phyloP scores from a whole-genome alignment of 192 early-diverging fungal genomes.

The Borealophlyctis nickersoniae region DNA sequence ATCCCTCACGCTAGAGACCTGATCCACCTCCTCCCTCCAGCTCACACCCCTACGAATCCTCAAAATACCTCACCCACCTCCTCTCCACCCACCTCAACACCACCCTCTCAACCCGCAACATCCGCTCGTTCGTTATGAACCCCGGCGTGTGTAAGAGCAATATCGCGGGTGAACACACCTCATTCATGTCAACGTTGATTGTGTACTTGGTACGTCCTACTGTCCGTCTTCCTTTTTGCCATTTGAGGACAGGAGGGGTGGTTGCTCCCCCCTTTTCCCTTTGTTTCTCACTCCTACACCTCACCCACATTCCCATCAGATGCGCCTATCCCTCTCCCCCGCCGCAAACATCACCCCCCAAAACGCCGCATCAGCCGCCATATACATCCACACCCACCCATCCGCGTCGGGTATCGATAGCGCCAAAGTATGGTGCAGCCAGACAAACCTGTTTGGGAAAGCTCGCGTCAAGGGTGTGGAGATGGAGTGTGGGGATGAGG shows the following conservation, averaged over 20 bases:
- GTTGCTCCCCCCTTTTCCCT: slow-evolving; percentile 1
- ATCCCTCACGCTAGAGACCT: too few species aligned
- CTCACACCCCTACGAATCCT: slow-evolving; percentile 48
- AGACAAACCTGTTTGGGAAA: slow-evolving; percentile 17
- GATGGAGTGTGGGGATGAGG: background rate
- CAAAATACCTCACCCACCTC: slow-evolving; percentile 46
- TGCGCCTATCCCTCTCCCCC: slow-evolving; percentile 34
- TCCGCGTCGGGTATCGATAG: slow-evolving; percentile 24
- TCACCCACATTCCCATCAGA: too few species aligned
- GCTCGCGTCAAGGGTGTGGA: slow-evolving; percentile 11
- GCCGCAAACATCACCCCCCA: slow-evolving; percentile 39
- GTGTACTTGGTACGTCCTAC: slow-evolving; percentile 18
- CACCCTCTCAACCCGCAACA: slow-evolving; percentile 14
- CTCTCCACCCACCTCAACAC: slow-evolving; percentile 24
- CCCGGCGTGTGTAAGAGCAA: slow-evolving; percentile 36
- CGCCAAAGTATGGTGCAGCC: slow-evolving; percentile 12
- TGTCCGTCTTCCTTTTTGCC: background rate
- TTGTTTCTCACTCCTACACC: too few species aligned
- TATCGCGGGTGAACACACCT: slow-evolving; percentile 21
- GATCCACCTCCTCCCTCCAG: too few species aligned
- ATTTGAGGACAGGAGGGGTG: background rate
- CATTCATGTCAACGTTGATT: slow-evolving; percentile 18
- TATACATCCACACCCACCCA: too few species aligned
- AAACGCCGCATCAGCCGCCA: slow-evolving; percentile 36
- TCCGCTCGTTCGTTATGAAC: slow-evolving; percentile 33